A percentile compares a stretch with the other conserved stretches of the same genome.
These are phyloP conservation scores for Clonostachys byssicola DNA, from an alignment of 2,329 filamentous ascomycete genomes.

Conservation along the genomic window DNA sequence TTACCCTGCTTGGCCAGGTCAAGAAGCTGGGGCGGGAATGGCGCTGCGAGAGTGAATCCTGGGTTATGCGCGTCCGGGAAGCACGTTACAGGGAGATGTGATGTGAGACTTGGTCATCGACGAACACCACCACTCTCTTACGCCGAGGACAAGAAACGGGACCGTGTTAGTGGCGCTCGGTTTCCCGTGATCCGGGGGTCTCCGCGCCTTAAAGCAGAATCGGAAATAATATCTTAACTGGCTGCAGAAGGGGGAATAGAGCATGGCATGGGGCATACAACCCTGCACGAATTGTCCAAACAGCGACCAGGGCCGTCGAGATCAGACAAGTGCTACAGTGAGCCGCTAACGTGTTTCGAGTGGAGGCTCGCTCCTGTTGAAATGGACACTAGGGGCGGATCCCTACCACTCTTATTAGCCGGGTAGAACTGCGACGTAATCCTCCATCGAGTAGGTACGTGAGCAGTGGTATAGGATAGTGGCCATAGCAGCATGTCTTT, in stretches of 20 bases:
- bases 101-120: conserved; percentile 12
- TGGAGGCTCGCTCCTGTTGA: conserved; percentile 24
- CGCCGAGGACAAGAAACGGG: conserved; percentile 3
- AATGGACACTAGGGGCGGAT: conserved; percentile 7
- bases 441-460: background rate
- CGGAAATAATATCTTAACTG: conserved; percentile 44
- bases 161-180: conserved; percentile 24
- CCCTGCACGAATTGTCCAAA: conserved; percentile 27
- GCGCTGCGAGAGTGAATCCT: background rate
- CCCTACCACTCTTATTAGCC: conserved; percentile 7
- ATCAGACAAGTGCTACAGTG: conserved; percentile 21
- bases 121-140: conserved; percentile 11
- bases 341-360: conserved; percentile 35
- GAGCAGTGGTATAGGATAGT: background rate
- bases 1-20: background rate
- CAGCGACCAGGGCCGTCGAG: conserved; percentile 27
- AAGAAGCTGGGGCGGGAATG: background rate
- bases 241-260: conserved; percentile 28
- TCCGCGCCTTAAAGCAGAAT: conserved; percentile 40
- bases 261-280: conserved; percentile 22
- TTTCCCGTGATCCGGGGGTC: conserved; percentile 32
- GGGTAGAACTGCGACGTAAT: conserved; percentile 4
- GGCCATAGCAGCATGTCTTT: background rate
- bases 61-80: background rate
- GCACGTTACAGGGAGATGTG: conserved; percentile 6